These are phyloP conservation scores for Acephala macrosclerotiorum DNA, from an alignment of 2,329 filamentous ascomycete species.

Conservation along the genomic window DNA sequence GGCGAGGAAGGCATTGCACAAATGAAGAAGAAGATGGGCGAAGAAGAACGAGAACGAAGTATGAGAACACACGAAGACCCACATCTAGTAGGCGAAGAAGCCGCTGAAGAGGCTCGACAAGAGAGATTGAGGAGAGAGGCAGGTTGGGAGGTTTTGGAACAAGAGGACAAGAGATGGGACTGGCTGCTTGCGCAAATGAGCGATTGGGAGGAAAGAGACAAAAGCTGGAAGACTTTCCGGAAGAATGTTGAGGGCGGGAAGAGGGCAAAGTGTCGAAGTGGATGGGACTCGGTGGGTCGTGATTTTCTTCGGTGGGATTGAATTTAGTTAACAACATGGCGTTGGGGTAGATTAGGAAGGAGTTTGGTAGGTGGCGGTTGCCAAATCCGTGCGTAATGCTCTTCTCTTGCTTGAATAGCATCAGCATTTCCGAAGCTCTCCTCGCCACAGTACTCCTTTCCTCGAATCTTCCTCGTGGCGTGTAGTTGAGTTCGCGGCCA, in stretches of 20 bases:
- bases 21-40: constrained; percentile 40
- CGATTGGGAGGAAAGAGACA: constrained; percentile 50
- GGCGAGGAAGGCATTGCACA: constrained; percentile 26
- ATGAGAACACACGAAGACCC: constrained; percentile 67
- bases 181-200: constrained; percentile 58
- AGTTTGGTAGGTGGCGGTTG: background rate
- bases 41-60: constrained; percentile 24
- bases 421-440: background rate
- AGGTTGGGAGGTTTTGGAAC: constrained; percentile 56
- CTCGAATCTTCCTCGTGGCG: background rate
- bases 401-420: background rate
- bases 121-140: constrained; percentile 64
- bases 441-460: background rate
- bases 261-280: constrained; percentile 34
- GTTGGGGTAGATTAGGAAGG: background rate
- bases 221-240: constrained; percentile 45
- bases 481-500: too few species aligned
- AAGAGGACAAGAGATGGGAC: constrained; percentile 67
- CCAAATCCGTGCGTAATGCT: background rate
- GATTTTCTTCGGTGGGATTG: background rate
- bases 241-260: constrained; percentile 39
- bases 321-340: background rate
- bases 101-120: constrained; percentile 63
- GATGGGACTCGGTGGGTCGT: constrained; percentile 28
- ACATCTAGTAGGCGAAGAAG: constrained; percentile 70